Conservation (phyloP, 306 rosid species). For the Abrus pulchellus region DNA sequence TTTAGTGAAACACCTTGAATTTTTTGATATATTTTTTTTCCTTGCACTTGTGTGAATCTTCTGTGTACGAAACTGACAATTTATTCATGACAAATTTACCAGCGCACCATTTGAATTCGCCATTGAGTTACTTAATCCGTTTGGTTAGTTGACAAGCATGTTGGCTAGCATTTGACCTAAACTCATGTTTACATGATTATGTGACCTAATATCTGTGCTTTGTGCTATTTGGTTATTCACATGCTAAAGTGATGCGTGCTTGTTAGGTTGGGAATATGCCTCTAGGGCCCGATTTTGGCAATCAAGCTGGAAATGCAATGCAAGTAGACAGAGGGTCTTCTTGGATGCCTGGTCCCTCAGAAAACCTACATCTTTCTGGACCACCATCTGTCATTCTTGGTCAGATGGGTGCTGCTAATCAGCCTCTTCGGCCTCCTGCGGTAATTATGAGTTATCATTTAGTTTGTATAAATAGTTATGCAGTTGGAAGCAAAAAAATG, state of each 20-base stretch:
- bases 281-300: slow-evolving; percentile 72
- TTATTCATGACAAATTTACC: slow-evolving; percentile 6
- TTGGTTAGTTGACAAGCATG: background rate
- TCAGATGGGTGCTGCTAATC: slow-evolving; percentile 75
- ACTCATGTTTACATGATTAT: background rate
- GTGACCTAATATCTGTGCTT: background rate
- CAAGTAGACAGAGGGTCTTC: slow-evolving; percentile 82
- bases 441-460: slow-evolving; percentile 52
- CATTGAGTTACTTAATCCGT: slow-evolving; percentile 20
- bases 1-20: background rate
- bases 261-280: slow-evolving; percentile 74
- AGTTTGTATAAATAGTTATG: slow-evolving; percentile 12
- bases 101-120: background rate
- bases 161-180: slow-evolving; percentile 22
- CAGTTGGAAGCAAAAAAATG: background rate
- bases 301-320: slow-evolving; percentile 75
- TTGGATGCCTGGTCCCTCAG: slow-evolving; percentile 74
- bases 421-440: slow-evolving; percentile 59
- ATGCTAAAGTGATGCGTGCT: slow-evolving; percentile 37
- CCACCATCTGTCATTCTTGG: slow-evolving; percentile 59
- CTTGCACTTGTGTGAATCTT: background rate
- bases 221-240: slow-evolving; percentile 32
- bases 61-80: slow-evolving; percentile 11
- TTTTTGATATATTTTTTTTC: background rate
- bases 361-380: slow-evolving; percentile 72